These are phyloP conservation scores for Ustulina deusta DNA, from an alignment of 2,329 filamentous ascomycete genomes.

Conservation along the genomic window DNA sequence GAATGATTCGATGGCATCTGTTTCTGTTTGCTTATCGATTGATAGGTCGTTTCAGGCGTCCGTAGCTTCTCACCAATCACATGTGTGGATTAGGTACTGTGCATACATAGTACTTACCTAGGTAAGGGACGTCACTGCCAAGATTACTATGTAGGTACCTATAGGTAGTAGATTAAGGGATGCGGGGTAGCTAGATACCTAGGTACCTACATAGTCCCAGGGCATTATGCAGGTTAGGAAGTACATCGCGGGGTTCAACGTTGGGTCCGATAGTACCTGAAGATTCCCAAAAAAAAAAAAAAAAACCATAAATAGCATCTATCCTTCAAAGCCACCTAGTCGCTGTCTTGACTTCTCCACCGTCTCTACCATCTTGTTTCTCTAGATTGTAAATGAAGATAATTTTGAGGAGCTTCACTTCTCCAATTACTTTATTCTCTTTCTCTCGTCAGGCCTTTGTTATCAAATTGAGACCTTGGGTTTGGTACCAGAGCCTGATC, in stretches of 20 bases:
- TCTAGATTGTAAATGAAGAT: background rate
- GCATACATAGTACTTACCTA: background rate
- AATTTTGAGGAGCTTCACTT: background rate
- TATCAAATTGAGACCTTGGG: background rate
- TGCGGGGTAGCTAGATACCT: constrained; percentile 1
- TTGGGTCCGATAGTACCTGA: background rate
- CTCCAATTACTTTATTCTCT: background rate
- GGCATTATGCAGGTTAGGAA: constrained; percentile 10
- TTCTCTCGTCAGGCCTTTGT: constrained; percentile 1
- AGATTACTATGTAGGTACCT: background rate
- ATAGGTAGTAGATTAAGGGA: background rate
- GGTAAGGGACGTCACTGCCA: background rate
- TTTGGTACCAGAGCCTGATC: background rate
- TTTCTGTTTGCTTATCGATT: constrained; percentile 21
- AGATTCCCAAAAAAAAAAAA: background rate
- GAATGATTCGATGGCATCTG: background rate
- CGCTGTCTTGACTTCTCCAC: background rate
- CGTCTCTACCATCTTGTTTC: background rate
- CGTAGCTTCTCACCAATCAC: constrained; percentile 5
- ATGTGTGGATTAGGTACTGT: constrained; percentile 7
- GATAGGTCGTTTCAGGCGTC: background rate
- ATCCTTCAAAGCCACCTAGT: background rate
- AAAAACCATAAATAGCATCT: constrained; percentile 2
- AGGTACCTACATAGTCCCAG: background rate
- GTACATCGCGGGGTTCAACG: constrained; percentile 21